Evolutionary conservation across 768 basidiomycete species (phyloP), one percentile per base, ranked within the genome.

Genomic region (Amanita pseudoporphyria): DNA sequence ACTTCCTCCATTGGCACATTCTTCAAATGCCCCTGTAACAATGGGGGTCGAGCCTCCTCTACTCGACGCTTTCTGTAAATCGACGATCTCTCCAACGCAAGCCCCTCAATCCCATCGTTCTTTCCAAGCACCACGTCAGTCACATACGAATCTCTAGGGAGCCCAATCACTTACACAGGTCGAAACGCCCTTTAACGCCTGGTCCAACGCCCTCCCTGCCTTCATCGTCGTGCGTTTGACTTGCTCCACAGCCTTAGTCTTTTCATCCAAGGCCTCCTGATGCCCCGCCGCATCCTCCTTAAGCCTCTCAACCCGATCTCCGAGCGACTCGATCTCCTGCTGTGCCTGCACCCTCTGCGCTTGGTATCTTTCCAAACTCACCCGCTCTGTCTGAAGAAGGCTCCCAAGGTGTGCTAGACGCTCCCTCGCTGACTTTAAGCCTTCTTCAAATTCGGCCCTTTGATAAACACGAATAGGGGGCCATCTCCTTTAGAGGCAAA

Each of bases 1-100:
- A 90, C 92, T 80, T 97, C 96, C 61, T 97, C 93, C 80, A 98
- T 87, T 0, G 95, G 88, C 2, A 98, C 89, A 56, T 87, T 79
- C 63, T 80, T 84, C 48, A 98, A 68, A 58, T 80, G 77, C 5
- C 95, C 96, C 49, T 75, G 63, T 12, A 73, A 56, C 10, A 98
- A 68, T 0, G 95, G 93, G 14, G 98, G 64, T 51, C 77, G 77
- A 56, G 97, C 85, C 58, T 96, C 93, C 54, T 99, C 96, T 38
- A 99, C 72, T 54, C 92, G 79, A 65, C 95, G 97, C 60, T 88
- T 89, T 13, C 94, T 79, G 62, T 97, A 98, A 40, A 88, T 76
- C 0, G 83, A 71, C 19, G 91, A 88, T 19, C 95, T 74, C 59
- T 97, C 94, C 40, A 90, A 72, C 0, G 82, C 84, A 22, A 86